Evolutionary conservation across 108 stramenopile genomes (phyloP), one percentile per base, ranked within the genome.

Genomic region (Cyclostephanos tholiformis): DNA sequence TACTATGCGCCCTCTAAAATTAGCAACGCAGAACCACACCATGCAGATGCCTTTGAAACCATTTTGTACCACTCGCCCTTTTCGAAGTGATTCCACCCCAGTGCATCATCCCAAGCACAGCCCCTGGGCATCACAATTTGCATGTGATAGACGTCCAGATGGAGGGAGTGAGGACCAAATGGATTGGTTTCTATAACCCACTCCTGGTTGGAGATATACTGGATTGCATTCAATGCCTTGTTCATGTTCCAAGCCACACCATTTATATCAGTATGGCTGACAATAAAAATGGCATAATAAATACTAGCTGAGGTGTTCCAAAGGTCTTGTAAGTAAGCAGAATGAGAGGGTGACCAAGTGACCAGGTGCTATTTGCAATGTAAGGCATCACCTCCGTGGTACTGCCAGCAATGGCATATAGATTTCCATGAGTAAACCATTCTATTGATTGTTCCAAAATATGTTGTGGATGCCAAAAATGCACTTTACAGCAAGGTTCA

Each of bases 21-120:
- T 83, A 30, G 43, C 27, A 51, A 82, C 62, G 25, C 69, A 51
- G 25, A 72, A 52, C 22, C 86, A 76, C 10, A 87, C 83, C 11
- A 23, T 72, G 46, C 86, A 87, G 10, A 35, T n/a, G 9, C 72
- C 76, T n/a, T n/a, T 3, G 66, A 44, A 13, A 87, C 71, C 6
- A 81, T 76, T 60, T 87, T 83, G 52, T 77, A 87, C 17, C 71
- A 87, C 63, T 87, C 83, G 20, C 86, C 86, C 22, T 82, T 67
- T 27, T 82, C 74, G 51, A 67, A 72, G 25, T 61, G 35, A 8
- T 75, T n/a, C n/a, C n/a, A n/a, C n/a, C n/a, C n/a, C n/a, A n/a
- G n/a, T n/a, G n/a, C n/a, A n/a, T n/a, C n/a, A n/a, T n/a, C n/a
- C n/a, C n/a, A n/a, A n/a, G n/a, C 82, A 55, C 82, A 86, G n/a